A percentile compares a stretch with the other conserved stretches of the same genome.
Conservation (phyloP, 129 eudicot genomes). For the Centrapalus pauciflorus region DNA sequence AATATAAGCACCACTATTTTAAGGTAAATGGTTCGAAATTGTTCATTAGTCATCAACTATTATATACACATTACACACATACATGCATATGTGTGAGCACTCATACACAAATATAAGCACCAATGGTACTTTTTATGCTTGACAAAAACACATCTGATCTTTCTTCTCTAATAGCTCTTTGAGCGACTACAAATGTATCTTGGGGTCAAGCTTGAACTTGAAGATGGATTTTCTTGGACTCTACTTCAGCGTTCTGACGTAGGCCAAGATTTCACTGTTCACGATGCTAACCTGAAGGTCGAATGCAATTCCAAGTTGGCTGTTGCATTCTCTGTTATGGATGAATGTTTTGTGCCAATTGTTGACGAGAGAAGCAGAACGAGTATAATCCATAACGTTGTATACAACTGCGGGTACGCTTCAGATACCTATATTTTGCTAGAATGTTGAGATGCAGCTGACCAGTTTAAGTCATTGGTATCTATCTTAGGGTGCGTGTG, state of each 20-base stretch:
- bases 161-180: conserved; percentile 45
- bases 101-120: no score
- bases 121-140: not conserved
- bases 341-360: conserved; percentile 89
- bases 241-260: conserved; percentile 63
- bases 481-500: no score
- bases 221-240: conserved; percentile 76
- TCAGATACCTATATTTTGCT: not conserved
- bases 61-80: no score
- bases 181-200: conserved; percentile 45
- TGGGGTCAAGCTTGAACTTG: conserved; percentile 73
- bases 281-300: conserved; percentile 30
- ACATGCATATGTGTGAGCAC: no score
- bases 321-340: conserved; percentile 74
- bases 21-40: no score
- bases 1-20: no score
- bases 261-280: conserved; percentile 26
- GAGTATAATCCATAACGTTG: conserved; percentile 58
- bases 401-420: conserved; percentile 85
- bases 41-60: no score
- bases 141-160: conserved; percentile 8
- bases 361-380: conserved; percentile 72
- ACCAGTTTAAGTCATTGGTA: not conserved
- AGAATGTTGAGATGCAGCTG: not conserved
- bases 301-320: conserved; percentile 81